Evolutionary conservation across 139 green algal genomes (phyloP).

Genomic region (Tetradesmus lagerheimii): DNA sequence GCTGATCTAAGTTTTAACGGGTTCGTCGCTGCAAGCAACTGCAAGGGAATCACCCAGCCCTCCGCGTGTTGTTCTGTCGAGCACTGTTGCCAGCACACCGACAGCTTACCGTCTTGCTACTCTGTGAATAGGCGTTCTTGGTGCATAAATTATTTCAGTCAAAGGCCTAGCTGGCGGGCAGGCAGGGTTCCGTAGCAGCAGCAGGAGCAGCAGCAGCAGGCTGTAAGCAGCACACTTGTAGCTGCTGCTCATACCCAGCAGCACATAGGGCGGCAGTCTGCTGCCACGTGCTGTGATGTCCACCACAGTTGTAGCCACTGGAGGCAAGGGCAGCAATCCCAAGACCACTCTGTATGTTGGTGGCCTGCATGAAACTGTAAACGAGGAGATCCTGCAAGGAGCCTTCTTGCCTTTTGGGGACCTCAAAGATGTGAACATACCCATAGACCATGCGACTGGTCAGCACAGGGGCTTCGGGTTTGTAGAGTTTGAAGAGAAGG

Average conservation of each 20-base stretch:
- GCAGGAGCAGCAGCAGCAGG: not conserved
- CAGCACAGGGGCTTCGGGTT: slow-evolving; percentile 92
- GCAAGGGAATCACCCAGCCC: too few relatives aligned
- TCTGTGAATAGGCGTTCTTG: too few relatives aligned
- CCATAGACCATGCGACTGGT: slow-evolving; percentile 89
- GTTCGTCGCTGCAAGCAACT: too few relatives aligned
- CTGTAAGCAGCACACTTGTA: not conserved
- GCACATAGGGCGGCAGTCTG: not conserved
- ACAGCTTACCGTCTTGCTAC: too few relatives aligned
- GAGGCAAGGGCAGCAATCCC: slow-evolving; percentile 81
- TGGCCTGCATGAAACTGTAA: slow-evolving; percentile 93
- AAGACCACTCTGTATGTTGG: slow-evolving; percentile 95
- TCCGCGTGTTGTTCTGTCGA: too few relatives aligned
- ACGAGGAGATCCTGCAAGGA: slow-evolving; percentile 88
- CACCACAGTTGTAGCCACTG: slow-evolving; percentile 72
- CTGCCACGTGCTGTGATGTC: slow-evolving; percentile 15
- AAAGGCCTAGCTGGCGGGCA: not conserved
- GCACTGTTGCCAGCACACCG: too few relatives aligned
- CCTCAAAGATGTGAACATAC: slow-evolving; percentile 96
- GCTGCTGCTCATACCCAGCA: not conserved
- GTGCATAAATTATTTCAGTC: too few relatives aligned
- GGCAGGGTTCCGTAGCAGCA: too few relatives aligned
- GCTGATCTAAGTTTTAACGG: too few relatives aligned
- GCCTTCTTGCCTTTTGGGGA: slow-evolving; percentile 98
- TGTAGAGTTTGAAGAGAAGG: slow-evolving; percentile 91